Base-by-base conservation (phyloP, 192 early-diverging fungal species). In the Coemansia pectinata region DNA sequence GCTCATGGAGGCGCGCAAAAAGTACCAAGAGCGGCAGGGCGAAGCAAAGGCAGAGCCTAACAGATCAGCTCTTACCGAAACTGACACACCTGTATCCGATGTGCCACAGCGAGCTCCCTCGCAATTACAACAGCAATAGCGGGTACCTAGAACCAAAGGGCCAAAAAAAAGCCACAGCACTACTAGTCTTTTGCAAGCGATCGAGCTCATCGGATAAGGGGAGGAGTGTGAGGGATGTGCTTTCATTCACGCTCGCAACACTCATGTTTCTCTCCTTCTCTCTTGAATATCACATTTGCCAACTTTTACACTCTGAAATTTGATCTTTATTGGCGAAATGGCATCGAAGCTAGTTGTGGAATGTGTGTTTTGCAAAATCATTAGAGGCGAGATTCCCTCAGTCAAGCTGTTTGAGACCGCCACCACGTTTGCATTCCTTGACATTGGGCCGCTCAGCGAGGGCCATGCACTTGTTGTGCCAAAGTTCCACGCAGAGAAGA, bases 331-430 rank as follows among this genome's bases (percentile, higher is more conserved):
- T 39, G 21, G 39, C 19, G 14, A 57, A 48, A 81, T 81, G 78
- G 73, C 73, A 1, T 47, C 67, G 36, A 81, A 81, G 67, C 67
- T 77, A 40, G 72, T 63, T 60, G 80, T 71, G 11, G 74, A 74
- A 7, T 98, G 96, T 84, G 73, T 96, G 66, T 98, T 98, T 69
- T 98, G 96, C 87, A 94, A 92, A 82, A 96, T 98, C 66, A 80
- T 91, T 68, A 84, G 83, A 79, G 91, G 93, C 53, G 89, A 91
- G 62, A 95, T 96, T 61, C 94, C 94, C 40, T 92, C 92, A 23
- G 84, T 89, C 69, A 91, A 95, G 72, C 68, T 96, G 34, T 65
- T 88, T 31, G 96, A 98, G 79, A 96, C 94, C 17, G 91, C 92
- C 48, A 86, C 85, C 57, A 87, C 87, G 53, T 92, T 87, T 65